A percentile compares a stretch with the other conserved stretches of the same genome.
Evolutionary conservation across 2,329 filamentous ascomycete species (phyloP).

Genomic region (Calonectria honghensis): DNA sequence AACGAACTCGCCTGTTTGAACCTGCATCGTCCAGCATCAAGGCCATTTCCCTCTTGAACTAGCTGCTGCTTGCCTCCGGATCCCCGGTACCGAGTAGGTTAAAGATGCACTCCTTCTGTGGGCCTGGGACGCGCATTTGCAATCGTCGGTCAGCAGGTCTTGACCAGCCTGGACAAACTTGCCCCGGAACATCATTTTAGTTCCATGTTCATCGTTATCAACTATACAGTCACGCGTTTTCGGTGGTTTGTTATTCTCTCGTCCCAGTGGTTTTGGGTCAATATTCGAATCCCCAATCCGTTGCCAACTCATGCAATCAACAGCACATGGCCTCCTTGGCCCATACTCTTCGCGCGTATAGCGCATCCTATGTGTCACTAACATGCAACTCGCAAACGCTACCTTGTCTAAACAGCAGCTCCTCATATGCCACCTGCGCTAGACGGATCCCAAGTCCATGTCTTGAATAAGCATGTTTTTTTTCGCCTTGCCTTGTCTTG

Average conservation of each 20-base stretch:
- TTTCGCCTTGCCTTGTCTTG: background rate
- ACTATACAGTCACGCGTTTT: background rate
- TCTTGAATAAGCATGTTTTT: constrained; percentile 18
- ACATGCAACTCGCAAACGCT: background rate
- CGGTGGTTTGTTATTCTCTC: background rate
- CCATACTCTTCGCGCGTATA: background rate
- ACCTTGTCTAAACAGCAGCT: background rate
- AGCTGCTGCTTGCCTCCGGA: constrained; percentile 24
- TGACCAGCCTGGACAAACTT: background rate
- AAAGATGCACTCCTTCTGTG: background rate
- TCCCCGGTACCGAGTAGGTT: constrained; percentile 26
- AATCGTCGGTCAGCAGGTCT: background rate
- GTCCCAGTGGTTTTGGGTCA: background rate
- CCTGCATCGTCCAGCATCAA: constrained; percentile 8
- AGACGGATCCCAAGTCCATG: background rate
- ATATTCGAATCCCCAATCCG: background rate
- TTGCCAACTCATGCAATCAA: background rate
- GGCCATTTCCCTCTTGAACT: background rate
- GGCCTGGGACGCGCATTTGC: background rate
- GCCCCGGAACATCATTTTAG: background rate
- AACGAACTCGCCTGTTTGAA: constrained; percentile 9
- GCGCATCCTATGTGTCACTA: background rate
- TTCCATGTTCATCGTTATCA: background rate
- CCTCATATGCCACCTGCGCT: background rate
- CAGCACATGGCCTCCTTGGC: background rate